phyloP scores from a whole-genome alignment of 2,329 filamentous ascomycete genomes.

The Botrytis squamosa region DNA sequence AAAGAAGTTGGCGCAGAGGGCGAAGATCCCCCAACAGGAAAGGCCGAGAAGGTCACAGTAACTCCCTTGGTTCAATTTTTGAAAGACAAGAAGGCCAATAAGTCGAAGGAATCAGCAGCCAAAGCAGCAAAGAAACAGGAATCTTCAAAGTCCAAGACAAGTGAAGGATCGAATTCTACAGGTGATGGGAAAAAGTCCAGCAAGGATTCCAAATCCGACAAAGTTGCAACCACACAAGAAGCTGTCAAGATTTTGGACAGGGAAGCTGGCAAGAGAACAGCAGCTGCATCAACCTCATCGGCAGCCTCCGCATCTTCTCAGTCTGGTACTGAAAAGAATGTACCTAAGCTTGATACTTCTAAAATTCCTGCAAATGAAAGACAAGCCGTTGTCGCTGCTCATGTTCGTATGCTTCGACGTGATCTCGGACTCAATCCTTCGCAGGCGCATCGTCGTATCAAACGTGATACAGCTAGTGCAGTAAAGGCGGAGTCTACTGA shows the following conservation, averaged over 20 bases:
- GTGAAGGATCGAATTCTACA: constrained; percentile 44
- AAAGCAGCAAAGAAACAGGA: constrained; percentile 54
- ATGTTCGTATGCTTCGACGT: constrained; percentile 63
- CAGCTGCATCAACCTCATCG: constrained; percentile 33
- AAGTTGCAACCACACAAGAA: constrained; percentile 57
- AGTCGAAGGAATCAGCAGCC: constrained; percentile 55
- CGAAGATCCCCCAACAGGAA: constrained; percentile 28
- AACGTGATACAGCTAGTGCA: constrained; percentile 48
- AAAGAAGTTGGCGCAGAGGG: constrained; percentile 48
- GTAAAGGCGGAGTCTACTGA: constrained; percentile 33
- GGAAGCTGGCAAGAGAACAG: constrained; percentile 52
- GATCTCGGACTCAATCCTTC: constrained; percentile 65
- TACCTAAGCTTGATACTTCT: constrained; percentile 55
- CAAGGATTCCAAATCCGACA: constrained; percentile 65
- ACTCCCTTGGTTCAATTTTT: constrained; percentile 90
- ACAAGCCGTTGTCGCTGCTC: constrained; percentile 54
- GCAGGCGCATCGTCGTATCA: constrained; percentile 59
- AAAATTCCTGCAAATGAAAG: constrained; percentile 41
- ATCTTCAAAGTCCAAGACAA: constrained; percentile 49
- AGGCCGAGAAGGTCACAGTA: constrained; percentile 63
- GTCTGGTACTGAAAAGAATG: constrained; percentile 30
- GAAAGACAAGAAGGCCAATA: constrained; percentile 86
- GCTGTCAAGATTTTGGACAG: constrained; percentile 64
- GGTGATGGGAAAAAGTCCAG: constrained; percentile 53
- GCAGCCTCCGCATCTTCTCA: not conserved